A percentile compares a stretch with the other conserved stretches of the same genome.
Conservation (phyloP, 164 flowering plant species). For the Nelumbo lutea region DNA sequence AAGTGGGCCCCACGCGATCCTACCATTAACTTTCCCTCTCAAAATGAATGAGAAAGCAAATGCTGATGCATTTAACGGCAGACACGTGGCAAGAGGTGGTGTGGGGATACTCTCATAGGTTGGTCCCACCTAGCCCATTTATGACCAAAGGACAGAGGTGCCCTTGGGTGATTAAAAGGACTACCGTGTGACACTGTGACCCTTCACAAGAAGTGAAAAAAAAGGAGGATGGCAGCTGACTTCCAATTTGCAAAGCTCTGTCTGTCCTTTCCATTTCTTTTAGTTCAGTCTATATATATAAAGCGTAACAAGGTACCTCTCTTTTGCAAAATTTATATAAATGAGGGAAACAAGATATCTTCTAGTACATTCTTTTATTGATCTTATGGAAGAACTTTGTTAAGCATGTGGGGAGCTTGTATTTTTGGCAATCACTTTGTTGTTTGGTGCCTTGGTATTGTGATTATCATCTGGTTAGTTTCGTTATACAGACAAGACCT, state of each 20-base stretch:
- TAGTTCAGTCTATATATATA: too few relatives aligned
- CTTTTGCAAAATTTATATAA: background rate
- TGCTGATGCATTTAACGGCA: background rate
- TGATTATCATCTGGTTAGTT: too few relatives aligned
- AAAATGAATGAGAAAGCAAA: background rate
- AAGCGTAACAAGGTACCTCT: background rate
- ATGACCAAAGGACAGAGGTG: background rate
- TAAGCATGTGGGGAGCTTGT: too few relatives aligned
- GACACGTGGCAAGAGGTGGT: background rate
- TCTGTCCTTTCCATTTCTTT: too few relatives aligned
- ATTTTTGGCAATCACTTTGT: too few relatives aligned
- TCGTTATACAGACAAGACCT: too few relatives aligned
- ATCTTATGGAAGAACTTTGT: too few relatives aligned
- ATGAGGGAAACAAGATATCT: background rate
- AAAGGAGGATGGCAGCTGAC: background rate
- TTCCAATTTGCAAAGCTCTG: background rate
- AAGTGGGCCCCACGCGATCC: constrained; percentile 5
- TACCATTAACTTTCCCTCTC: background rate
- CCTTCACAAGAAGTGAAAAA: background rate
- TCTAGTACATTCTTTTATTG: background rate
- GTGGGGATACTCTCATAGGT: background rate
- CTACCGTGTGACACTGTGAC: background rate
- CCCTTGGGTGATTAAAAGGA: background rate
- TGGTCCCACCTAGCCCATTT: background rate
- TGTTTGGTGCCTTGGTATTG: too few relatives aligned